Evolutionary conservation across 2,329 filamentous ascomycete genomes (phyloP).

Genomic region (Ceratocystis lukuohia): DNA sequence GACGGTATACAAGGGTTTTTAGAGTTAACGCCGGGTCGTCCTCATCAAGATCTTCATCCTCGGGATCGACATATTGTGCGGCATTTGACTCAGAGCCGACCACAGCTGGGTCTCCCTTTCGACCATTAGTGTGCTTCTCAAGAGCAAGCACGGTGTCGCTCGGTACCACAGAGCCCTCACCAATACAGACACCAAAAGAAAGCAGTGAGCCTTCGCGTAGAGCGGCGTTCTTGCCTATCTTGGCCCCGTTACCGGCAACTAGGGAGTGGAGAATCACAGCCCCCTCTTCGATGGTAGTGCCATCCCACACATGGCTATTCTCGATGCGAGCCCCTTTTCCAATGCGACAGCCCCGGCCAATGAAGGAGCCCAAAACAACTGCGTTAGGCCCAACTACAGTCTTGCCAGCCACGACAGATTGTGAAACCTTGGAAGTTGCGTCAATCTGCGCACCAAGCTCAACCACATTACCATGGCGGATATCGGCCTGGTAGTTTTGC

Average conservation of each 20-base stretch:
- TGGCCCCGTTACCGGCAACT: slow-evolving; percentile 53
- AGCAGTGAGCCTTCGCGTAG: slow-evolving; percentile 63
- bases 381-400: slow-evolving; percentile 63
- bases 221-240: slow-evolving; percentile 56
- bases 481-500: slow-evolving; percentile 64
- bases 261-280: slow-evolving; percentile 58
- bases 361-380: slow-evolving; percentile 58
- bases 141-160: slow-evolving; percentile 26
- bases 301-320: slow-evolving; percentile 79
- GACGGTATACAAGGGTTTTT: slow-evolving; percentile 42
- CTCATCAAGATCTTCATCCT: slow-evolving; percentile 38
- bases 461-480: slow-evolving; percentile 15
- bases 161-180: slow-evolving; percentile 42
- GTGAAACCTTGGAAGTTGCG: slow-evolving; percentile 54
- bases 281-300: slow-evolving; percentile 62
- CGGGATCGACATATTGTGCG: slow-evolving; percentile 34
- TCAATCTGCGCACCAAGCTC: slow-evolving; percentile 67
- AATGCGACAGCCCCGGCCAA: slow-evolving; percentile 76
- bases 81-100: slow-evolving; percentile 41
- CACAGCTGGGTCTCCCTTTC: slow-evolving; percentile 30
- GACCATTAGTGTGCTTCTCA: slow-evolving; percentile 19
- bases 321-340: slow-evolving; percentile 70
- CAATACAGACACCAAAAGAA: slow-evolving; percentile 62
- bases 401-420: slow-evolving; percentile 62
- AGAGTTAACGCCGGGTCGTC: slow-evolving; percentile 40